Base-by-base conservation (phyloP, 2,329 filamentous ascomycete genomes). In the Aspergillus latus region DNA sequence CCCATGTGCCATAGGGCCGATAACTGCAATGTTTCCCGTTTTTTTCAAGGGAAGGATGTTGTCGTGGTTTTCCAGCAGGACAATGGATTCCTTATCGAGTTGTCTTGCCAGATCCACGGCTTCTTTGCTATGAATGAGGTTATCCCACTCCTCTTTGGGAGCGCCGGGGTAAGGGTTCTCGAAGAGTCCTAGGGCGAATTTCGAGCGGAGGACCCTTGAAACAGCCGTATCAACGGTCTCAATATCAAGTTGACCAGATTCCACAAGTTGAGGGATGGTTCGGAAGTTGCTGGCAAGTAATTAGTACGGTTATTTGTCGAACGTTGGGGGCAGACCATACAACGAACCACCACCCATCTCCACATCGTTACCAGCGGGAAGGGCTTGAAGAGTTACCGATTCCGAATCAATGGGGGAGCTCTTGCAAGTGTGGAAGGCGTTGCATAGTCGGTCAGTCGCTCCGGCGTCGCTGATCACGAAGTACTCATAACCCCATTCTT, bases 301-400 rank as follows among this genome's bases (percentile, higher is more conserved):
- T 37, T 13, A 50, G n/a, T 44, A 40, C 4, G 29, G 1, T 5
- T 26, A 2, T 11, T 44, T 9, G 13, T 10, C 21, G 15, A 34
- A 5, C 3, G 13, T 29, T 15, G 4, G 3, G 5, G 26, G 4
- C 11, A 10, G 21, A 2, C 40, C 71, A 61, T 61, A 73, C 71
- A 84, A 90, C 16, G 84, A 87, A 16, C 88, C 88, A 39, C 88
- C 88, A 10, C 88, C 88, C 88, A 90, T 90, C 65, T 91, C 88
- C 10, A 88, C 68, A 44, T 90, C 88, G 49, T 85, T 88, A 2
- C 88, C 88, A 4, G 87, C 85, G 0, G 84, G 84, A 4, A 91
- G 78, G 7, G 84, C 76, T 72, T 82, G 81, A 48, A 84, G 74
- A 0, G 85, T 87, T 26, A 90, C 80, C 2, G 86, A 84, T 52